Percentiles rank a stretch among this genome's conserved stretches.
Conservation (phyloP, 805 yeast species). For the Grigorovia humatica region DNA sequence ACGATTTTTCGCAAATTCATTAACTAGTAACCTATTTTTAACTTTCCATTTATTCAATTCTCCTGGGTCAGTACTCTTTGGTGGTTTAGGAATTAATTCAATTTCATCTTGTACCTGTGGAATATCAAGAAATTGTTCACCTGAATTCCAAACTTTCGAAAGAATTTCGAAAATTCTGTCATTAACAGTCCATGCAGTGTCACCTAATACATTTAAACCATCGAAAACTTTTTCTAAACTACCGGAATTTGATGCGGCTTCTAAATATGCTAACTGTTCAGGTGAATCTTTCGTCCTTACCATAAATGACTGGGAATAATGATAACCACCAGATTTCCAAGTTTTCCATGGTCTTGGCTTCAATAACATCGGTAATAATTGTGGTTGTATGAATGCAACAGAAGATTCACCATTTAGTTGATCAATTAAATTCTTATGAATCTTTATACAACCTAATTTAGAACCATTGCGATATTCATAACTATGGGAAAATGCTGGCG, state of each 20-base stretch:
- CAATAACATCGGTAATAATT: slow-evolving; percentile 83
- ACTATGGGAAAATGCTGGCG: slow-evolving; percentile 86
- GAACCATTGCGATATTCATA: slow-evolving; percentile 74
- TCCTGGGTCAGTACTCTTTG: slow-evolving; percentile 59
- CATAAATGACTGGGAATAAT: slow-evolving; percentile 49
- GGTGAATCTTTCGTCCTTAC: slow-evolving; percentile 77
- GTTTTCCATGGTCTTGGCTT: slow-evolving; percentile 84
- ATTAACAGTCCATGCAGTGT: slow-evolving; percentile 89
- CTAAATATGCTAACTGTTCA: slow-evolving; percentile 81
- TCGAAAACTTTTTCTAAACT: slow-evolving; percentile 57
- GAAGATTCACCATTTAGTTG: slow-evolving; percentile 58
- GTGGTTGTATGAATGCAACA: slow-evolving; percentile 67
- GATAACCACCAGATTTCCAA: slow-evolving; percentile 78
- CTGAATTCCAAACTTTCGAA: slow-evolving; percentile 79
- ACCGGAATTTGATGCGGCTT: slow-evolving; percentile 67
- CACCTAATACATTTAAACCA: slow-evolving; percentile 79
- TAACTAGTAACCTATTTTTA: slow-evolving; percentile 43
- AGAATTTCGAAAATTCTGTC: slow-evolving; percentile 56
- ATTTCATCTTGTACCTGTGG: slow-evolving; percentile 45
- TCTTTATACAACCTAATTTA: slow-evolving; percentile 68
- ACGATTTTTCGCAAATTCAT: slow-evolving; percentile 55
- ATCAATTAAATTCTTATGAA: slow-evolving; percentile 59
- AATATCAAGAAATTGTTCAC: slow-evolving; percentile 61
- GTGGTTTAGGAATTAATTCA: slow-evolving; percentile 47
- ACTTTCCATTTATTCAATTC: slow-evolving; percentile 60